Base-by-base conservation (phyloP, 2,329 filamentous ascomycete genomes). In the Pseudogymnoascus sp. region DNA sequence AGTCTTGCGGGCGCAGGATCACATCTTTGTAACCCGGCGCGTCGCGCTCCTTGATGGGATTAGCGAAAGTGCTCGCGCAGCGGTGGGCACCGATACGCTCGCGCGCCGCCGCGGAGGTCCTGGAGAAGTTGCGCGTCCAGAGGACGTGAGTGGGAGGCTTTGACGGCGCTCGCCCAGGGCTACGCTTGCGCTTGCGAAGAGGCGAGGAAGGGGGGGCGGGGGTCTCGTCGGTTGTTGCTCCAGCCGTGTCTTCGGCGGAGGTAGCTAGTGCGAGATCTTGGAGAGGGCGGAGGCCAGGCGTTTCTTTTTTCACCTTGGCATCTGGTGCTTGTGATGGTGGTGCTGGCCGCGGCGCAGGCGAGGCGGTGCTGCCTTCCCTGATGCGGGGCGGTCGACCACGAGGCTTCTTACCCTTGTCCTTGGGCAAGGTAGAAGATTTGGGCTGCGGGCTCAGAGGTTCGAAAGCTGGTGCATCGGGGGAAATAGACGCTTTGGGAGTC, bases 81-180 rank as follows among this genome's bases (percentile, higher is more conserved):
- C 89, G 88, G 72, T 93, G 89, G 61, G 86, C 88, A 23, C 86
- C 84, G 64, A 93, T 89, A 69, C 91, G 87, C 71, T 92, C 89
- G 66, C 93, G 80, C 11, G 90, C 86, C 4, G 88, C 87, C 3
- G 83, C 83, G 33, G 87, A 88, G 12, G 91, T 89, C 67, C 88
- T 86, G 37, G 88, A 84, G 70, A 93, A 88, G 58, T 88, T 88
- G 58, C 89, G 86, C 12, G 89, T 91, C 79, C 89, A 90, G 41
- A 90, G 79, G 4, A 93, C 88, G 63, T 90, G 83, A 7, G 84
- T 84, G 21, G 85, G 83, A 28, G 87, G 85, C 3, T 78, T 78
- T 1, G 80, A 78, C 1, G 80, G 78, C 62, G 80, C 65, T 63
- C 79, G 82, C 69, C 72, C 68, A 4, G 80, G 78, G 4, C 80